Conservation (phyloP, 306 rosid species). For the Alnus glutinosa region DNA sequence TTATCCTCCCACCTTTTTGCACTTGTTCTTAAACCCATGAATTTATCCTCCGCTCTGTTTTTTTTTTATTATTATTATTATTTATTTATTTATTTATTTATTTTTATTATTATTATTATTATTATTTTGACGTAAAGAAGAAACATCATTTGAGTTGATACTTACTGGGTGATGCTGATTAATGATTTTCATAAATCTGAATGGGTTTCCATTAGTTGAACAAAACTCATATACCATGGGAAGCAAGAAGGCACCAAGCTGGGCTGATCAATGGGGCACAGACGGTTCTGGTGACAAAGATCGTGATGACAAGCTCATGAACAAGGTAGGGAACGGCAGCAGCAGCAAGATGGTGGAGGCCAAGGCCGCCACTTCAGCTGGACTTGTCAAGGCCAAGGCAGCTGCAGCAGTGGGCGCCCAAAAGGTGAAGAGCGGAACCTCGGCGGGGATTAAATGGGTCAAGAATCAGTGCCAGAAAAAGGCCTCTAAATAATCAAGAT, state of each 20-base stretch:
- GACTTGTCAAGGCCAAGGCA: slow-evolving; percentile 37
- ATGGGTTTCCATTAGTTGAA: slow-evolving; percentile 1
- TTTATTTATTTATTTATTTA: too few species aligned
- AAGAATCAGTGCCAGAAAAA: slow-evolving; percentile 63
- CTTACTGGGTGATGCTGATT: not conserved
- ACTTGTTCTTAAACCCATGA: not conserved
- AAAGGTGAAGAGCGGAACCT: slow-evolving; percentile 57
- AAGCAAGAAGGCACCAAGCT: slow-evolving; percentile 73
- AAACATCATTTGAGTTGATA: not conserved
- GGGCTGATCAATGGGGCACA: slow-evolving; percentile 79
- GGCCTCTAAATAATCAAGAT: slow-evolving; percentile 42
- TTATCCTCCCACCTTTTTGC: too few species aligned
- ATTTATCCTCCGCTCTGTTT: not conserved
- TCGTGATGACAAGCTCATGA: slow-evolving; percentile 15
- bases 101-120: too few species aligned
- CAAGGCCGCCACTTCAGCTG: slow-evolving; percentile 50
- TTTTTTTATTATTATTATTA: too few species aligned
- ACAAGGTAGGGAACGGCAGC: slow-evolving; percentile 43
- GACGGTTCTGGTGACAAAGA: slow-evolving; percentile 39
- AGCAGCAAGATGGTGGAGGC: slow-evolving; percentile 58
- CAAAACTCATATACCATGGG: slow-evolving; percentile 40
- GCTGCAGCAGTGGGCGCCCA: slow-evolving; percentile 36
- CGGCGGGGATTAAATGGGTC: slow-evolving; percentile 72
- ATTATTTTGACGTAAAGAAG: too few species aligned
- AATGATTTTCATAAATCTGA: not conserved